Base-by-base conservation (phyloP, 225 moss, liverwort and hornwort genomes). In the Neckera pumila region DNA sequence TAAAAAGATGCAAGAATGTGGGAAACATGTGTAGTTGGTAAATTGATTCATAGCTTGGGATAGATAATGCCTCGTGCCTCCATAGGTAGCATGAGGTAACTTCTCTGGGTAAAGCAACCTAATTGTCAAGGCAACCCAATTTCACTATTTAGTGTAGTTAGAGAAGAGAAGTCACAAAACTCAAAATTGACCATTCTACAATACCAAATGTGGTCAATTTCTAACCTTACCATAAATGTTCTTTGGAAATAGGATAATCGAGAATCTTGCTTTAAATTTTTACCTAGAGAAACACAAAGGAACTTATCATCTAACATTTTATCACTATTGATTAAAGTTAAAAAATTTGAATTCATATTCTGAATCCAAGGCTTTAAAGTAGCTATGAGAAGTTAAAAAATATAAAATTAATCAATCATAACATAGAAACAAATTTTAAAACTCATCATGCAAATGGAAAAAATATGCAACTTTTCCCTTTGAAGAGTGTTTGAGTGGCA, bases 241-340 rank as follows among this genome's bases (percentile, higher is more conserved):
- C 0, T n/a, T n/a, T 17, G 5, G 33, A 67, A 11, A 67, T n/a
- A 67, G 11, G 11, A 6, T 19, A 66, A 66, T 36, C n/a, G 20
- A 6, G 21, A 21, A n/a, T 67, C 1, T 36, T 36, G 5, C 10
- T 64, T 65, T 20, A 66, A 66, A 36, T 66, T 19, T 66, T n/a
- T 10, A 3, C 6, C 6, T n/a, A 11, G 11, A 0, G 6, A 11
- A 21, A n/a, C 20, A 36, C 6, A 67, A n/a, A 67, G 0, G n/a
- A 36, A 19, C 11, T n/a, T 19, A n/a, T 67, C 5, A n/a, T 19
- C n/a, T n/a, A 67, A 5, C 11, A 20, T 3, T 11, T 67, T n/a
- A 67, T 0, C 3, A n/a, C 0, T 5, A 3, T 19, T n/a, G 6
- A 21, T 67, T 3, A n/a, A n/a, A 67, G n/a, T 20, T n/a, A 67